Evolutionary conservation across 768 basidiomycete genomes (phyloP), one percentile per base, ranked within the genome.

Genomic region (Podaxis sp.): DNA sequence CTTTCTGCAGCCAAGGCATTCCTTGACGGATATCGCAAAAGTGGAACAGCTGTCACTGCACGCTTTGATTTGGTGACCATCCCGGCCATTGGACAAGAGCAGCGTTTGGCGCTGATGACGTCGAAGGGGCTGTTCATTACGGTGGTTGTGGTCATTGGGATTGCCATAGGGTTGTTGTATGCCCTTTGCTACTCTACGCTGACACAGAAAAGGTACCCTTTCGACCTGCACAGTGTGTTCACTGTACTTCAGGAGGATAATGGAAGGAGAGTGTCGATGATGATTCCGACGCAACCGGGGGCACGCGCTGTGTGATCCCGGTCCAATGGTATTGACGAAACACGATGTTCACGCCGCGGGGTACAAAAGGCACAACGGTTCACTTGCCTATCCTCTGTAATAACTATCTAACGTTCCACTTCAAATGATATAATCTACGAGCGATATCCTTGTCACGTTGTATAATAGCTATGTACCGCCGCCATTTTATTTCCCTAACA

Each of bases 1-100:
- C 38, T 53, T 48, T 64, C 64, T 10, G 64, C 64, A 26, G 57
- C 64, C 8, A 64, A 64, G 30, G 64, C 64, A 24, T 64, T 55
- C 37, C 60, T 51, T n/a, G 64, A 64, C 30, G 64, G 58, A 5
- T 60, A 64, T 24, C 56, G 63, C 22, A 62, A 62, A 36, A 41
- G 15, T 46, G 61, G 61, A 20, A 38, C 61, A n/a, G 36, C 33
- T 17, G 22, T 46, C 15, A 17, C 24, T 10, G 30, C 48, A n/a
- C 12, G 44, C 46, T 62, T 62, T 28, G 54, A 56, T 12, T 28
- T 37, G 44, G 30, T 12, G 15, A 15, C 53, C 20, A n/a, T 62
- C 17, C 46, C 55, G 13, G 61, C 54, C 13, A 56, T 30, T 24
- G 54, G 54, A 10, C 44, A 62, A 24, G 44, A 56, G 40, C 46